Conservation (phyloP, 805 yeast genomes). For the Wickerhamomyces bovis region DNA sequence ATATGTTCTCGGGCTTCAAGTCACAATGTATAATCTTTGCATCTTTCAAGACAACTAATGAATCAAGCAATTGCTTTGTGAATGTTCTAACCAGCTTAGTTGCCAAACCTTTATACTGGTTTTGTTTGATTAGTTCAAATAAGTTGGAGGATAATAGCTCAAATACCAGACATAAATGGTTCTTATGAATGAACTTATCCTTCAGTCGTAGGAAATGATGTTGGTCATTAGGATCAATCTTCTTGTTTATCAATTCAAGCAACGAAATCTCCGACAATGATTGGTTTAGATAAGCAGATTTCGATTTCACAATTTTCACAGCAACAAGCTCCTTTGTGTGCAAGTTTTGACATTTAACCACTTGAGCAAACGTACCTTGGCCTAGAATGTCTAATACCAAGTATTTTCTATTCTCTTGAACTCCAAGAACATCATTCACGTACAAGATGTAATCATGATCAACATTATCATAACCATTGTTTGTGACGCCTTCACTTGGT, state of each 20-base stretch:
- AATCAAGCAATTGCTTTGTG: conserved; percentile 74
- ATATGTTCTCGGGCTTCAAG: conserved; percentile 90
- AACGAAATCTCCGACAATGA: conserved; percentile 85
- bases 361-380: conserved; percentile 98
- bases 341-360: conserved; percentile 81
- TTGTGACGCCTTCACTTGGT: conserved; percentile 76
- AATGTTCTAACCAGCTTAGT: conserved; percentile 74
- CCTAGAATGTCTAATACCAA: conserved; percentile 88
- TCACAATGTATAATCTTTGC: conserved; percentile 92
- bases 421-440: conserved; percentile 89
- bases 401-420: conserved; percentile 78
- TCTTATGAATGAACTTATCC: conserved; percentile 88
- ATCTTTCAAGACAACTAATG: conserved; percentile 73
- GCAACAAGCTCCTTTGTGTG: conserved; percentile 76
- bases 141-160: conserved; percentile 83
- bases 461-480: conserved; percentile 82
- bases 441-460: conserved; percentile 88
- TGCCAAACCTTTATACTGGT: conserved; percentile 85
- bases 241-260: conserved; percentile 71
- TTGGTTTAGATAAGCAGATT: conserved; percentile 87
- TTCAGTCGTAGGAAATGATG: conserved; percentile 72
- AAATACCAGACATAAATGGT: conserved; percentile 88
- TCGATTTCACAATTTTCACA: conserved; percentile 88
- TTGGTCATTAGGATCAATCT: conserved; percentile 61
- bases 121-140: conserved; percentile 86